These are phyloP conservation scores for Echinochloa phyllopogon DNA, from an alignment of 176 grass and related monocot species.

Conservation along the genomic window DNA sequence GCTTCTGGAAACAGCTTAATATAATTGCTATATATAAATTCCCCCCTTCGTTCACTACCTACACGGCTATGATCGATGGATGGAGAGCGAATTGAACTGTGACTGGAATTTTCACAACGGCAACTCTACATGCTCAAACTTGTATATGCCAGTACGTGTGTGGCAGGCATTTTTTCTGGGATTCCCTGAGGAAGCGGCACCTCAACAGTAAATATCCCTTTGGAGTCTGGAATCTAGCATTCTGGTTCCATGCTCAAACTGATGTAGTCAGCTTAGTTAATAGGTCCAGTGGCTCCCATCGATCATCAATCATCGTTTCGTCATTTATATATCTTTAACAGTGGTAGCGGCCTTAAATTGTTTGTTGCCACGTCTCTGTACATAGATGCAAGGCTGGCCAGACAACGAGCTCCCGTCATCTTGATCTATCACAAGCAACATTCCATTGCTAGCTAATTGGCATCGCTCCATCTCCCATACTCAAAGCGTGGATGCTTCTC, in stretches of 20 bases:
- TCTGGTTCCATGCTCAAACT: too few species aligned
- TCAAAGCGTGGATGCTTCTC: background rate
- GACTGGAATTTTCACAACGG: background rate
- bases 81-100: background rate
- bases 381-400: background rate
- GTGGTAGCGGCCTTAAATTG: conserved; percentile 10
- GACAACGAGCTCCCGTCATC: too few species aligned
- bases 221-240: too few species aligned
- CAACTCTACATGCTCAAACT: background rate
- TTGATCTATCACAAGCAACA: background rate
- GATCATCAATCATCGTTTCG: background rate
- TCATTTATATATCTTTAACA: background rate
- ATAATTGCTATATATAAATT: too few species aligned
- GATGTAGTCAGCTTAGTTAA: background rate
- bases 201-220: too few species aligned
- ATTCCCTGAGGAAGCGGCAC: background rate
- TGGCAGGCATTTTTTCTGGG: background rate
- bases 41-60: too few species aligned
- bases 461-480: background rate
- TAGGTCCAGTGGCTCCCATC: background rate
- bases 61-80: too few species aligned
- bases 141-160: too few species aligned
- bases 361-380: conserved; percentile 19
- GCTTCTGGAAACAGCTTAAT: background rate
- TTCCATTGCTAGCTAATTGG: background rate